Conservation (phyloP, 257 asterid species). For the Solanum pinnatisectum region DNA sequence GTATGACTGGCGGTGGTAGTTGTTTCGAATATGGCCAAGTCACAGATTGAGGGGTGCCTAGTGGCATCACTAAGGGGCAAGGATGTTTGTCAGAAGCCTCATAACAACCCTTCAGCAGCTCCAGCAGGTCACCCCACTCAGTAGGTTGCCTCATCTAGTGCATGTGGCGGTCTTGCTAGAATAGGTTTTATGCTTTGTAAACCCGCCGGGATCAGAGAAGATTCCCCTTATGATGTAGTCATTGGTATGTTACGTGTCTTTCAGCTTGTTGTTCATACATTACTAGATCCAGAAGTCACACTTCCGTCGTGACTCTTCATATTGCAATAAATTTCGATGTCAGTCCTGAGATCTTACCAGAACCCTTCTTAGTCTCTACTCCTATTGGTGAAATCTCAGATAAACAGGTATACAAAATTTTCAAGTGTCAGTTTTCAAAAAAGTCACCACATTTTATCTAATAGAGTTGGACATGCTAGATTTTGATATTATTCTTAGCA, state of each 20-base stretch:
- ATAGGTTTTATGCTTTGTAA: background rate
- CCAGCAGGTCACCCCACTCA: background rate
- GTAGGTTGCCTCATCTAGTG: background rate
- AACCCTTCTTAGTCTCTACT: background rate
- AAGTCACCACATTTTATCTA: background rate
- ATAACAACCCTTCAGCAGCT: background rate
- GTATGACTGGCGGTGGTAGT: background rate
- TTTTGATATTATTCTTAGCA: background rate
- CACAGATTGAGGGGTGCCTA: background rate
- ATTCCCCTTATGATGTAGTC: background rate
- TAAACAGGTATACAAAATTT: background rate
- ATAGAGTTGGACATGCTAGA: background rate
- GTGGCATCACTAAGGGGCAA: background rate
- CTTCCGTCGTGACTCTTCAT: background rate
- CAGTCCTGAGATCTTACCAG: background rate
- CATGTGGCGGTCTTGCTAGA: background rate
- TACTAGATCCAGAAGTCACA: background rate
- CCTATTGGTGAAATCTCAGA: background rate
- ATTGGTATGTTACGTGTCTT: background rate
- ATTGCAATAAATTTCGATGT: background rate
- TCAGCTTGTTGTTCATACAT: background rate
- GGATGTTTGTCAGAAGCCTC: background rate
- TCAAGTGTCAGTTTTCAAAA: no score
- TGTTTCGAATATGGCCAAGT: background rate
- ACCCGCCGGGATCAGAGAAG: background rate